phyloP scores from a whole-genome alignment of 352 stramenopile species.

The Pythium rishiriense region DNA sequence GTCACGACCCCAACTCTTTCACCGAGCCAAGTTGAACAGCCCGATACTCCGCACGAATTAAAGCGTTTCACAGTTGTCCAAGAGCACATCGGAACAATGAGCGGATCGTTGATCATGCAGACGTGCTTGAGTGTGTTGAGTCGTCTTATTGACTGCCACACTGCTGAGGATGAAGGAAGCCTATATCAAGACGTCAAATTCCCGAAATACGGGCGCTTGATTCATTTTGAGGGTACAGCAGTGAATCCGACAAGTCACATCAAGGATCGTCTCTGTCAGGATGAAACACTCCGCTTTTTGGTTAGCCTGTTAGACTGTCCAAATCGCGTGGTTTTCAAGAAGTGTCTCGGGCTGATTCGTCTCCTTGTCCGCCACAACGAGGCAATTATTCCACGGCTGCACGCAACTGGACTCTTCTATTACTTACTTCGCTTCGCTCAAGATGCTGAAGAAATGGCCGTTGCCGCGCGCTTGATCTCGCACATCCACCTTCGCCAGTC shows the following conservation, averaged over 20 bases:
- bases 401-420: constrained; percentile 86
- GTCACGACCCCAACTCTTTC: constrained; percentile 27
- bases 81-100: constrained; percentile 80
- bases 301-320: constrained; percentile 79
- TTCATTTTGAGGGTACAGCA: constrained; percentile 78
- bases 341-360: constrained; percentile 76
- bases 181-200: constrained; percentile 79
- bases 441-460: constrained; percentile 83
- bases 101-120: constrained; percentile 86
- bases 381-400: constrained; percentile 77
- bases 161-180: constrained; percentile 75
- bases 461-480: constrained; percentile 75
- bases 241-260: constrained; percentile 79
- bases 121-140: constrained; percentile 84
- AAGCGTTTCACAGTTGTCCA: constrained; percentile 72
- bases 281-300: constrained; percentile 78
- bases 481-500: constrained; percentile 85
- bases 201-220: constrained; percentile 76
- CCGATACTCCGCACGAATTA: constrained; percentile 29
- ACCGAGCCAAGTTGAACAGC: constrained; percentile 26
- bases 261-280: constrained; percentile 72
- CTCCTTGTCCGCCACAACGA: constrained; percentile 86
- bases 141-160: constrained; percentile 83
- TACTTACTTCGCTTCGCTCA: constrained; percentile 80
- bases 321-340: constrained; percentile 86